Evolutionary conservation across 495 filamentous ascomycete species (phyloP).

Genomic region (Penicillium fimorum): DNA sequence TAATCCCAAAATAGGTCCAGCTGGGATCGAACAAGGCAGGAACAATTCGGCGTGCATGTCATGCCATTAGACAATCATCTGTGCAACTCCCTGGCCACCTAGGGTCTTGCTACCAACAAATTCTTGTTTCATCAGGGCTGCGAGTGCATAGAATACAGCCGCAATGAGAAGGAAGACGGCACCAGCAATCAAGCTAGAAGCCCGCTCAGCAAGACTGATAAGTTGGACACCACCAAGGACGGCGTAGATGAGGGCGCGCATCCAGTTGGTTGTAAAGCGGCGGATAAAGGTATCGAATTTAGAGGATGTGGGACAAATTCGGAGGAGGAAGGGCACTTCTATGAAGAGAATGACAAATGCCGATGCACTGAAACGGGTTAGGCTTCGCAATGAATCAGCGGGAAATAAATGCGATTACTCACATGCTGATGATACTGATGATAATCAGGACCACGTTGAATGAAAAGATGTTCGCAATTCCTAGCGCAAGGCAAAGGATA

Average conservation of each 20-base stretch:
- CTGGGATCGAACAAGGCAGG: conserved; percentile 1
- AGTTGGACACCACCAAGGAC: conserved; percentile 81
- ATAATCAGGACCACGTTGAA: conserved; percentile 64
- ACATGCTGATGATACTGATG: conserved; percentile 86
- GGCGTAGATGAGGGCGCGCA: conserved; percentile 88
- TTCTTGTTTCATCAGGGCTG: conserved; percentile 84
- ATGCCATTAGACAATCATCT: conserved; percentile 84
- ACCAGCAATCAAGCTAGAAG: conserved; percentile 77
- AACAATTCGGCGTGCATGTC: conserved; percentile 4
- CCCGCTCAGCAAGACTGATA: conserved; percentile 60
- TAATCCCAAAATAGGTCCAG: conserved; percentile 1
- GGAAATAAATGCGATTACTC: conserved; percentile 24
- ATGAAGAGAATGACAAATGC: conserved; percentile 91
- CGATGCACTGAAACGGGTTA: conserved; percentile 56
- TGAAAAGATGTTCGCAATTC: conserved; percentile 87
- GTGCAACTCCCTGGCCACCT: conserved; percentile 88
- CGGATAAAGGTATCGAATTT: conserved; percentile 90
- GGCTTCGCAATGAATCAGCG: not conserved
- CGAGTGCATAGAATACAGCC: conserved; percentile 76
- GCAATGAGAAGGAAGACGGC: conserved; percentile 79
- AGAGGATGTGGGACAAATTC: conserved; percentile 94
- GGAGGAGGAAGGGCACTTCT: conserved; percentile 91
- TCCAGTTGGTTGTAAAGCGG: conserved; percentile 90
- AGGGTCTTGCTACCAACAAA: conserved; percentile 97
- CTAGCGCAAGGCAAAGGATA: conserved; percentile 90